Base-by-base conservation (phyloP, 805 yeast genomes). In the Tetrapisispora iriomotensis region DNA sequence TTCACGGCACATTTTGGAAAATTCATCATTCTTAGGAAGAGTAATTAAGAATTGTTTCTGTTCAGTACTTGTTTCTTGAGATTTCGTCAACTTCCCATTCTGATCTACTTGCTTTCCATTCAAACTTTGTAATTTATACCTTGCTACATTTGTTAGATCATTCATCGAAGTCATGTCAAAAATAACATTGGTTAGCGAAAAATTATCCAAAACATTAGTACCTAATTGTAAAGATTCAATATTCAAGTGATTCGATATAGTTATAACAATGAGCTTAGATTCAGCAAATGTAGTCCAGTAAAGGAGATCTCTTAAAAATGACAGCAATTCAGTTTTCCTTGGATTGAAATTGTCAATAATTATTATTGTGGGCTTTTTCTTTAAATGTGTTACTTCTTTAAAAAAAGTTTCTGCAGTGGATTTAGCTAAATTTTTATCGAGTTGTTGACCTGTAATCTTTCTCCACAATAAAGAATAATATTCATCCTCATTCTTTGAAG, bases 401-500 rank as follows among this genome's bases (percentile, higher is more conserved):
- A 90, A 88, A 50, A 76, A 72, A 10, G 74, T 67, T 46, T 88
- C 95, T 22, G 92, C 64, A 12, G 75, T 64, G 7, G 72, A 67
- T 47, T 80, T 71, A 0, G 94, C 81, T 38, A 76, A 75, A 3
- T 75, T 62, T 14, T 85, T 67, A 15, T 79, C 69, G 5, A 79
- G 72, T 34, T 69, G 62, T 30, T 67, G 66, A 1, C 79, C 80
- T 19, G 78, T 69, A 1, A 90, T 66, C 46, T 78, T 79, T 42
- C 78, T 75, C 94, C 95, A 90, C 17, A 92, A 61, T 20, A 71
- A 61, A 49, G 83, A 94, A 58, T 90, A 92, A 3, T 95, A 82
- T 4, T 79, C 72, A 32, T 72, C 76, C 1, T 96, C 92, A 7
- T 79, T 69, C 41, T 88, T 66, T 49, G 87, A 84, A 64, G 90